Base-by-base conservation (phyloP, 2,329 filamentous ascomycete genomes). In the Fusarium acutatum region DNA sequence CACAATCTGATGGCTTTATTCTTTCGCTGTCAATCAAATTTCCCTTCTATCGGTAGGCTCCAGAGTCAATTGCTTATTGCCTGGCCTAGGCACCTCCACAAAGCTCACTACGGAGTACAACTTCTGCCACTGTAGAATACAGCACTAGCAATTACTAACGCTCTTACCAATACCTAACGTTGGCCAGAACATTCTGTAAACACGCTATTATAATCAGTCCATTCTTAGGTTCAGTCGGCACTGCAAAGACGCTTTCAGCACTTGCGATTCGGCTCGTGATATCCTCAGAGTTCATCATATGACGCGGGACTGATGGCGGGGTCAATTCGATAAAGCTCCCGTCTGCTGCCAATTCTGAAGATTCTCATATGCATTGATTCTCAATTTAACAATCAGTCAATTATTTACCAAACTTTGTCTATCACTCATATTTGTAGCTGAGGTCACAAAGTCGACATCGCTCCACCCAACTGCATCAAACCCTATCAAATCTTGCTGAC, bases 261-360 rank as follows among this genome's bases (percentile, higher is more conserved):
- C 35, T 49, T 14, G 20, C 10, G 35, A 20, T 49, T 54, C 40
- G 26, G 38, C 68, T 64, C 64, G 67, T 67, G 71, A 69, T 64
- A 40, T 32, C 60, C 18, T 32, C 37, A 71, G 13, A 63, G 50
- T 60, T 74, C 60, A 52, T 69, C 67, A 54, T 63, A 77, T 77
- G 75, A 77, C 73, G 75, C 71, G 75, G 75, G 71, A 62, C 50
- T 68, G 62, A 69, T 73, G 69, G 75, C 73, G 75, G 75, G 75
- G 75, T 77, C 65, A 37, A 43, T 37, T 57, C 10, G 17, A 60
- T 46, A 59, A 60, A 54, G 37, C 28, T 50, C 17, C 22, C 12
- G 20, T 10, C 13, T 37, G 8, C 28, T 52, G n/a, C 5, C 22
- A 38, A 28, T 53, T 28, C 47, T 12, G 6, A 20, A 9, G 18